Evolutionary conservation across 78 protist species (phyloP), one percentile per base, ranked within the genome.

Genomic region (Acrasis kona): DNA sequence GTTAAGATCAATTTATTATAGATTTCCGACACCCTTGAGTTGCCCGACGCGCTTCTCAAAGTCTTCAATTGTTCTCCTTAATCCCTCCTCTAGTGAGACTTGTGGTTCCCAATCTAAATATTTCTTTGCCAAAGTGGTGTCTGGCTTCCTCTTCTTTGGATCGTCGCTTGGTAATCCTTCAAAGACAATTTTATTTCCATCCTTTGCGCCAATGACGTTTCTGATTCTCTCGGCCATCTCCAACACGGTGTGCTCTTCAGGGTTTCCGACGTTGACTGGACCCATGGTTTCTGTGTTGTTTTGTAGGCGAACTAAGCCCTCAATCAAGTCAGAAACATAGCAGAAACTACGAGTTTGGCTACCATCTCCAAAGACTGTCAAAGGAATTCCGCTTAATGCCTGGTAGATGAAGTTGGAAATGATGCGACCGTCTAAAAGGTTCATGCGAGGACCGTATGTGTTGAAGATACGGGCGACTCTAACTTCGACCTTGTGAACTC

Each of bases 361-460:
- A 5, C 95, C 95, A 1, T 66, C 67, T 29, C 95, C 95, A 66
- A 84, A 88, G 64, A 91, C 42, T 31, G 95, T 86, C 50, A 91
- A 57, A 81, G 58, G 67, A 68, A 74, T 29, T 10, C 76, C 83
- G 2, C 42, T 5, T 12, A 88, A 42, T 0, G 93, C 91, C 75
- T 92, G 96, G 36, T 67, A 39, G 41, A 89, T 72, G 77, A 92
- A 92, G 79, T 89, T 90, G 77, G 79, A 41, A 30, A 90, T 87
- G 3, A 92, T 92, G 19, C 96, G 83, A 0, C 96, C 96, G 39
- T 92, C 96, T 58, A 79, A 30, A 2, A 79, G 83, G 74, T 70
- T 78, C 92, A 92, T 84, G 35, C 89, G 50, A 27, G 96, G 93
- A 5, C 96, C 93, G 75, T 65, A 87, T 5, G 96, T 91, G 76